Evolutionary conservation across 257 asterid genomes (phyloP), one percentile per base, ranked within the genome.

Genomic region (Anisodus tanguticus): DNA sequence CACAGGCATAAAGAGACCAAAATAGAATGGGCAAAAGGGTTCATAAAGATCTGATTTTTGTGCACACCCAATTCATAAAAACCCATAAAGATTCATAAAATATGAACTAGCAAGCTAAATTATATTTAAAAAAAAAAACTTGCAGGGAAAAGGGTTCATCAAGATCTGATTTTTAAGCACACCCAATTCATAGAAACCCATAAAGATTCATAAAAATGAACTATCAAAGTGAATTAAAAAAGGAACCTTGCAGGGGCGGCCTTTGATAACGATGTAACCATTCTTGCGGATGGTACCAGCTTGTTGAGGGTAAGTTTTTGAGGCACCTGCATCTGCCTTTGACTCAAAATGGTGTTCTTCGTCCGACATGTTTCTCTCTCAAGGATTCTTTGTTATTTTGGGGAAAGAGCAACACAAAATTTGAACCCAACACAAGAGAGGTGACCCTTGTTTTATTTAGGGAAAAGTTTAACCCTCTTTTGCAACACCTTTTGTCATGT

Each of bases 271-370:
- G 83, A 94, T 54, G 88, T 94, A 83, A 19, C 97, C 98, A 86
- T 86, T 87, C 85, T 94, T 94, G 81, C 98, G 97, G 79, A 94
- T 91, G 67, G 98, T 91, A 3, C 98, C 98, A 81, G 97, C 97
- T 88, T 94, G 98, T 86, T 92, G 95, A 16, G 97, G 98, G 85
- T 8, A 91, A 82, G 97, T 94, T 80, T 92, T 94, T 85, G 97
- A 93, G 35, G 95, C 95, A 35, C 97, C 95, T 2, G 95, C 97
- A 82, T 93, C 97, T 22, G 92, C 95, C 91, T 93, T 93, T 2
- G 94, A 90, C 89, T 93, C 97, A 66, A 91, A 93, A 41, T 93
- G 97, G 88, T 93, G 97, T 85, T 93, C 97, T 64, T 93, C 97
- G 92, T 93, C 95, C 84, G 95, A 93, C 97, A 93, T 93, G 86